Conservation (phyloP, 805 yeast genomes). For the Candida namnaoensis region DNA sequence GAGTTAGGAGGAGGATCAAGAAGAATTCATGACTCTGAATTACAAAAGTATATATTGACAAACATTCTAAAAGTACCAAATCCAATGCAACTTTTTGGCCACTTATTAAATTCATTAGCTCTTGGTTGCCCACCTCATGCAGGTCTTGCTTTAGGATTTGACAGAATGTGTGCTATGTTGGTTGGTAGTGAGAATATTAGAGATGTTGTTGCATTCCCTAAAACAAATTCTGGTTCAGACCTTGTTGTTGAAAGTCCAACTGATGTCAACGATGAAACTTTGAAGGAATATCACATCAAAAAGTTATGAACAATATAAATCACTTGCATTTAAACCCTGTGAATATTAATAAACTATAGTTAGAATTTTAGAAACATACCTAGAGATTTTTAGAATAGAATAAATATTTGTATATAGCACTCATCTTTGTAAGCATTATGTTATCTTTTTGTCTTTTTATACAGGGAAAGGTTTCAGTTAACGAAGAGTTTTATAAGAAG, state of each 20-base stretch:
- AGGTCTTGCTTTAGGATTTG: constrained; percentile 93
- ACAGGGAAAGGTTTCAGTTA: not conserved
- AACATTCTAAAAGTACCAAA: constrained; percentile 51
- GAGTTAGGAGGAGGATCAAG: constrained; percentile 97
- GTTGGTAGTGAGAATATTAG: constrained; percentile 70
- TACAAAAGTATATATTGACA: constrained; percentile 69
- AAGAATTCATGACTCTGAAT: constrained; percentile 79
- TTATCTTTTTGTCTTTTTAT: no score
- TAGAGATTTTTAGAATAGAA: no score
- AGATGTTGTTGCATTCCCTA: constrained; percentile 95
- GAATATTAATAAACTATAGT: no score
- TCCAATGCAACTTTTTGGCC: constrained; percentile 69
- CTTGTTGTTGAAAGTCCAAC: constrained; percentile 86
- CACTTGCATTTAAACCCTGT: no score
- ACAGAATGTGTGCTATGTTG: constrained; percentile 86
- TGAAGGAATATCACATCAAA: constrained; percentile 46
- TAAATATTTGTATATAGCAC: no score
- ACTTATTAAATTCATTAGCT: constrained; percentile 68
- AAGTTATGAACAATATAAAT: constrained; percentile 2
- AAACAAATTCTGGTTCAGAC: constrained; percentile 82
- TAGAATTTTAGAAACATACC: no score
- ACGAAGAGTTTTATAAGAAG: no score
- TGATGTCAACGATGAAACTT: constrained; percentile 36
- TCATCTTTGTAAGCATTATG: no score
- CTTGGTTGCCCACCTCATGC: constrained; percentile 99